Conservation (phyloP, 2,329 filamentous ascomycete genomes). For the Stachybotrys echinatus region DNA sequence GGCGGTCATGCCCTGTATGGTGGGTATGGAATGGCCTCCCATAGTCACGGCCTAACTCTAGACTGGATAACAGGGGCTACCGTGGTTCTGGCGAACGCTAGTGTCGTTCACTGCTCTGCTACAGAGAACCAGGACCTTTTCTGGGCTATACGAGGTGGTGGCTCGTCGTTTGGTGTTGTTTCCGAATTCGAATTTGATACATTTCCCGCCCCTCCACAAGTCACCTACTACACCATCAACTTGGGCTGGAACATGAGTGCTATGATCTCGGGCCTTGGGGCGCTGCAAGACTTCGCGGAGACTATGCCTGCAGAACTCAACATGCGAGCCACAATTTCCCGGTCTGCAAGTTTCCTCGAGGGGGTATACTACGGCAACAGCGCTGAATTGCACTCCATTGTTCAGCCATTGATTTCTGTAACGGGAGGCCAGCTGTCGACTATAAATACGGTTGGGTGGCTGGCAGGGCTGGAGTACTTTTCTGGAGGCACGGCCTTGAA, state of each 20-base stretch:
- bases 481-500: slow-evolving; percentile 11
- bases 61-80: slow-evolving; percentile 21
- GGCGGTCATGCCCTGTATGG: slow-evolving; percentile 21
- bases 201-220: slow-evolving; percentile 13
- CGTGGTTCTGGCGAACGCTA: slow-evolving; percentile 21
- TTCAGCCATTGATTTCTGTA: slow-evolving; percentile 14
- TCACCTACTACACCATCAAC: slow-evolving; percentile 15
- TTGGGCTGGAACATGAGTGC: slow-evolving; percentile 11
- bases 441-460: slow-evolving; percentile 16
- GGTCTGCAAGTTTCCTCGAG: slow-evolving; percentile 11
- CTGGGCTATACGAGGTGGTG: slow-evolving; percentile 23
- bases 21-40: slow-evolving; percentile 22
- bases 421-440: slow-evolving; percentile 6
- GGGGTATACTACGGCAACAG: slow-evolving; percentile 21
- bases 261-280: slow-evolving; percentile 13
- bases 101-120: slow-evolving; percentile 13
- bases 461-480: slow-evolving; percentile 16
- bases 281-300: slow-evolving; percentile 17
- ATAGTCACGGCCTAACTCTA: slow-evolving; percentile 19
- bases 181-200: slow-evolving; percentile 21
- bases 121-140: slow-evolving; percentile 18
- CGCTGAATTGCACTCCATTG: slow-evolving; percentile 7
- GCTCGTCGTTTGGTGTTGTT: slow-evolving; percentile 24
- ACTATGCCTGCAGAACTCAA: slow-evolving; percentile 20
- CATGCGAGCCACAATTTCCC: slow-evolving; percentile 15